Evolutionary conservation across 805 yeast species (phyloP).

Genomic region (Candida berthetii): DNA sequence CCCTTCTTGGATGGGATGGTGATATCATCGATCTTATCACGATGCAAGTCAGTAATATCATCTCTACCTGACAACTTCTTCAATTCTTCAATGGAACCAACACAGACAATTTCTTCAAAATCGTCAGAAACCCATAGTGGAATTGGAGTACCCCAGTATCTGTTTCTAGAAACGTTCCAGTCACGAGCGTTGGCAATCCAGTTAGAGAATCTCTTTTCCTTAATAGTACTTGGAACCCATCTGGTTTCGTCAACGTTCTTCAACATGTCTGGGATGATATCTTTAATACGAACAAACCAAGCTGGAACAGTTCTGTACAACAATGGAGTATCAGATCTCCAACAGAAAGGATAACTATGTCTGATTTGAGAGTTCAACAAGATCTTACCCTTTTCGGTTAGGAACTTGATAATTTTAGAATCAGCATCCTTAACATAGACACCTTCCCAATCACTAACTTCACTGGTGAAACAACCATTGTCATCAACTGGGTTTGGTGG

Average conservation of each 20-base stretch:
- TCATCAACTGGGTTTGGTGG: constrained; percentile 98
- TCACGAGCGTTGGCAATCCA: constrained; percentile 99
- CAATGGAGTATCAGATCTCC: constrained; percentile 99
- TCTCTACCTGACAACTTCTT: constrained; percentile 75
- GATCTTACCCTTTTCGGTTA: constrained; percentile 72
- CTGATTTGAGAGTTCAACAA: constrained; percentile 75
- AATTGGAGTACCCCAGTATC: constrained; percentile 99
- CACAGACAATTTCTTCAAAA: constrained; percentile 84
- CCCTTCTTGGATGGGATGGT: constrained; percentile 92
- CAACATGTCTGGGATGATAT: constrained; percentile 84
- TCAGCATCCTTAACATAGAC: constrained; percentile 94
- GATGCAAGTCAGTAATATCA: constrained; percentile 85
- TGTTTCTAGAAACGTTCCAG: constrained; percentile 97
- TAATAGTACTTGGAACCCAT: constrained; percentile 91
- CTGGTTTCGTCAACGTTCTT: constrained; percentile 77
- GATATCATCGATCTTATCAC: constrained; percentile 85
- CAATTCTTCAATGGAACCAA: constrained; percentile 87
- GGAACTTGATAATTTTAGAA: constrained; percentile 75
- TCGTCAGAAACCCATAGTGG: constrained; percentile 98
- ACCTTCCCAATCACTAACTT: constrained; percentile 73
- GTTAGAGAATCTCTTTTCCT: constrained; percentile 93
- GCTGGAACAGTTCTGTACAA: constrained; percentile 96
- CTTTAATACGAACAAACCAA: constrained; percentile 92
- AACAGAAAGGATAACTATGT: constrained; percentile 99
- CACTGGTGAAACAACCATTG: constrained; percentile 74